These are phyloP conservation scores for Noccaea caerulescens DNA, from an alignment of 345 rosid species.

Conservation along the genomic window DNA sequence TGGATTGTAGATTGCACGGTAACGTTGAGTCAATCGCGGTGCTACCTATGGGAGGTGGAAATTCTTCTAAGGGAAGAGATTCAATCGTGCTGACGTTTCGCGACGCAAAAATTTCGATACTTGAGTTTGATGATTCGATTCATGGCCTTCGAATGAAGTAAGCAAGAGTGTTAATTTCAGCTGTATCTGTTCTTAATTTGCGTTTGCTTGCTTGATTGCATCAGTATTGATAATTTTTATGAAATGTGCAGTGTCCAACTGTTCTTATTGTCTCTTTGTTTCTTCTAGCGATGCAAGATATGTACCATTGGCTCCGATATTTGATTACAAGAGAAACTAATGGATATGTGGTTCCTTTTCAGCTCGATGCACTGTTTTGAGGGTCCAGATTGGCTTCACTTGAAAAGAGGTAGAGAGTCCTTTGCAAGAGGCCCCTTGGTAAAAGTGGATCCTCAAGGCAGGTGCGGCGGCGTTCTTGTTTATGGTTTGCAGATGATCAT, in stretches of 20 bases:
- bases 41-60: slow-evolving; percentile 66
- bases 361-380: slow-evolving; percentile 99
- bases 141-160: slow-evolving; percentile 83
- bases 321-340: slow-evolving; percentile 2
- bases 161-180: slow-evolving; percentile 43
- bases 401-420: slow-evolving; percentile 94
- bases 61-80: slow-evolving; percentile 73
- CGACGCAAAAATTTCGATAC: slow-evolving; percentile 80
- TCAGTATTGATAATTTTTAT: not conserved
- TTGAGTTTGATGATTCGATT: slow-evolving; percentile 92
- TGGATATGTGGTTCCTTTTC: slow-evolving; percentile 43
- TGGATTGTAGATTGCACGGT: slow-evolving; percentile 73
- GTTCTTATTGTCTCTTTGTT: not conserved
- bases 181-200: slow-evolving; percentile 2
- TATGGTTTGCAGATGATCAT: slow-evolving; percentile 95
- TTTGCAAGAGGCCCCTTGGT: slow-evolving; percentile 84
- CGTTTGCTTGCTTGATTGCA: slow-evolving; percentile 6
- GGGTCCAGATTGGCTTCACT: slow-evolving; percentile 91
- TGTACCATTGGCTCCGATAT: slow-evolving; percentile 2
- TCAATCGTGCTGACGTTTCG: slow-evolving; percentile 75
- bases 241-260: no score
- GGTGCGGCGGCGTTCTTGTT: slow-evolving; percentile 91
- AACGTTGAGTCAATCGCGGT: slow-evolving; percentile 86
- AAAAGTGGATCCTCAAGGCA: slow-evolving; percentile 98
- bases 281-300: slow-evolving; percentile 4